Base-by-base conservation (phyloP, 2,329 filamentous ascomycete genomes). In the Fusarium sp. region DNA sequence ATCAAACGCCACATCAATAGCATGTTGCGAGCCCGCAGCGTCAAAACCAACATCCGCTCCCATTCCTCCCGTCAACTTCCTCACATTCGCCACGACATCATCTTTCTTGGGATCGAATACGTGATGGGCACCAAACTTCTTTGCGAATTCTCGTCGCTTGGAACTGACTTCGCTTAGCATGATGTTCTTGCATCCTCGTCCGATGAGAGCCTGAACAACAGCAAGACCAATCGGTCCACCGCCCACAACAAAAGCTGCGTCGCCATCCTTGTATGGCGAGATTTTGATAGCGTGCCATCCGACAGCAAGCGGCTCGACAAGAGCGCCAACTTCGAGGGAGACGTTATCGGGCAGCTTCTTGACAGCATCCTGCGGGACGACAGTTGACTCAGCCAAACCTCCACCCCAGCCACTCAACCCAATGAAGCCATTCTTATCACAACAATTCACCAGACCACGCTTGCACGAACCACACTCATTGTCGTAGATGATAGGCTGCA, bases 231-330 rank as follows among this genome's bases (percentile, higher is more conserved):
- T 66, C 0, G 63, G 63, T 6, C 63, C 63, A 1, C 63, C 63
- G 0, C 63, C 63, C 0, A 66, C 63, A 2, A 66, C 62, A 5
- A 66, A 66, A 0, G 63, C 63, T 8, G 41, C 30, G 32, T 66
- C 62, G 1, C 63, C 63, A 2, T 66, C 43, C 8, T 54, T 16
- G 8, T 61, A 66, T 0, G 63, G 63, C 0, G 63, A 66, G 3
- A 66, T 18, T 24, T 66, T 66, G 29, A 40, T 66, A 0, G 63
- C 63, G 5, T 66, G 63, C 63, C 63, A 66, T n/a, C 63, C 63
- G 4, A 66, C 63, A 5, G 63, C 41, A 0, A 66, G 54, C 0
- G 63, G 63, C 0, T 66, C 63, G 1, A 66, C 62, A 3, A 66
- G 47, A 5, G 63, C 63, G 2, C 63, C 63, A 2, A 66, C 38